A percentile compares a stretch with the other conserved stretches of the same genome.
These are phyloP conservation scores for Dioscorea zingiberensis DNA, from an alignment of 106 monocot genomes.

Conservation along the genomic window DNA sequence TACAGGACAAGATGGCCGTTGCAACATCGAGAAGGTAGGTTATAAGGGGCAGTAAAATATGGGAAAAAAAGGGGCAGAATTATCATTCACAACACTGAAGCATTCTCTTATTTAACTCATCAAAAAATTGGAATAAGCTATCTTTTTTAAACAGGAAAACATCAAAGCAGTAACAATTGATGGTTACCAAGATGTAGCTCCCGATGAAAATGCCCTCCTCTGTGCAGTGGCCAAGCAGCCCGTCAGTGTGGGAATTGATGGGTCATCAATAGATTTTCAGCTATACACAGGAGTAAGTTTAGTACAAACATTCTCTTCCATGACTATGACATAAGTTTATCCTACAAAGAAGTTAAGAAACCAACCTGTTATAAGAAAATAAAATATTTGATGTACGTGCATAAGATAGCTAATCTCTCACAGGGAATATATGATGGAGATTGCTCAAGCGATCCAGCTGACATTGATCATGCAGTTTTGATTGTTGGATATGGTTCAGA, in stretches of 20 bases:
- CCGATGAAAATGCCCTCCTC: conserved; percentile 25
- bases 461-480: conserved; percentile 48
- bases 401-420: no score
- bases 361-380: no score
- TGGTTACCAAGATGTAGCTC: conserved; percentile 41
- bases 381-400: no score
- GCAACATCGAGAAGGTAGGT: conserved; percentile 25
- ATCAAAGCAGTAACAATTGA: conserved; percentile 37
- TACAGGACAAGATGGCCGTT: conserved; percentile 15
- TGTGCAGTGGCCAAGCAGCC: conserved; percentile 39
- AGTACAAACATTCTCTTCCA: background rate
- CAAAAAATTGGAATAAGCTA: background rate
- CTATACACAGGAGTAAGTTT: conserved; percentile 47
- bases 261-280: conserved; percentile 34
- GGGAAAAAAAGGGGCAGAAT: no score
- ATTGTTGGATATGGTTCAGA: conserved; percentile 40
- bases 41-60: no score
- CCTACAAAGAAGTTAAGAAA: no score
- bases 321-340: background rate
- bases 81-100: no score
- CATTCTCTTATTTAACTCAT: no score
- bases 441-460: conserved; percentile 43
- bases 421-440: conserved; percentile 47
- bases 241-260: conserved; percentile 50
- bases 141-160: conserved; percentile 22